A percentile compares a stretch with the other conserved stretches of the same genome.
phyloP scores from a whole-genome alignment of 164 flowering plant species.

The Nymphaea colorata region DNA sequence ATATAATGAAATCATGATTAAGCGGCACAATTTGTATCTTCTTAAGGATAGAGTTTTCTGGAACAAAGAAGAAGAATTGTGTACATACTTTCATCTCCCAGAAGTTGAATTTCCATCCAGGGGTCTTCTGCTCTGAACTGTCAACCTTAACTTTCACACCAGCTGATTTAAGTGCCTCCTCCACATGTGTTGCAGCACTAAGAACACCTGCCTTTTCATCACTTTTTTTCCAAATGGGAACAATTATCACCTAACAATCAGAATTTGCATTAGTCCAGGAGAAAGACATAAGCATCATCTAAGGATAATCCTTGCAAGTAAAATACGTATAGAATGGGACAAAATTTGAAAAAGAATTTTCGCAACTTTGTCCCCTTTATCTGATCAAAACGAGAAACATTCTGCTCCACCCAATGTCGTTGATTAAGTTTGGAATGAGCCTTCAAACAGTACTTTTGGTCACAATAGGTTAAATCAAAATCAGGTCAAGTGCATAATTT shows the following conservation, averaged over 20 bases:
- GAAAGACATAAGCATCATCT: not conserved
- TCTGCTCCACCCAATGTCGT: too few species aligned
- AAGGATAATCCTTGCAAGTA: too few species aligned
- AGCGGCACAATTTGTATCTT: too few species aligned
- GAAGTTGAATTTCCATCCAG: not conserved
- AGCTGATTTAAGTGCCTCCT: constrained; percentile 25
- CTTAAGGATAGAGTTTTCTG: not conserved
- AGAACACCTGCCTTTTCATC: constrained; percentile 62
- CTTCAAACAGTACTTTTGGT: too few species aligned
- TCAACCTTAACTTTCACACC: not conserved
- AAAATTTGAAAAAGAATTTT: too few species aligned
- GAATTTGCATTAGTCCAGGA: not conserved
- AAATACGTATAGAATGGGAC: too few species aligned
- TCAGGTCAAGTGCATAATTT: too few species aligned
- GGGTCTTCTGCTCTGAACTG: not conserved
- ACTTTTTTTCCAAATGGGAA: constrained; percentile 87
- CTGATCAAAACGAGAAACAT: too few species aligned
- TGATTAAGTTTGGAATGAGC: too few species aligned
- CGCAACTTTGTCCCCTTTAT: too few species aligned
- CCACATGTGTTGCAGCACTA: constrained; percentile 53
- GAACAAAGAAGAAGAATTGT: not conserved
- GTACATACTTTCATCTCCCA: not conserved
- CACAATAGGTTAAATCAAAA: too few species aligned
- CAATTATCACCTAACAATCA: constrained; percentile 52
- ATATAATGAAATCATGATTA: too few species aligned